Base-by-base conservation (phyloP, 2,329 filamentous ascomycete species). In the Trichoderma cornu-damae region DNA sequence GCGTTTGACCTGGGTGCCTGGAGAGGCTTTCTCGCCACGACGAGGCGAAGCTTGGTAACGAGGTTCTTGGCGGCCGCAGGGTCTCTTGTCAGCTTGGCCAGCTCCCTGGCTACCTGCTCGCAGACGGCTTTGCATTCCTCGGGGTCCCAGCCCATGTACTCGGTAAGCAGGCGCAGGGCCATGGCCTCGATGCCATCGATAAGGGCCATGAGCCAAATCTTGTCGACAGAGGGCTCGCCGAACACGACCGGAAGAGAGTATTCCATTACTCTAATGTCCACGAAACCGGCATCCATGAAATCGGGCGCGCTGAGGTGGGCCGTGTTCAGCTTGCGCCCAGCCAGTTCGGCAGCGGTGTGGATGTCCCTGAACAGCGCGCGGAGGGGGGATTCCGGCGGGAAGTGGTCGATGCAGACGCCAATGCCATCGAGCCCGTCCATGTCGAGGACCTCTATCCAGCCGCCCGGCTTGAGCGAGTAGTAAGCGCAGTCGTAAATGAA, bases 371-470 rank as follows among this genome's bases (percentile, higher is more conserved):
- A 66, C 3, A 81, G 62, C 38, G 68, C 64, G 59, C 75, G 74
- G 43, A 79, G 70, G n/a, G 76, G 64, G 2, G 78, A 79, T 14
- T 73, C 74, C 0, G 73, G 65, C 1, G 76, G 69, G 57, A 80
- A 81, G 5, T 65, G 60, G 0, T 63, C 63, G n/a, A 68, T 59
- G 59, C 72, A 74, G 42, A 64, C 63, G 35, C 62, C 59, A 16
- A 69, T 59, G 40, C 68, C 67, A 32, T 75, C 73, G n/a, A 71
- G 67, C 52, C 77, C 74, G 61, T 81, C 78, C 63, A 79, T 79
- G 62, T 83, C 81, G 43, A 80, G 66, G 6, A 83, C 66, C 66
- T 84, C 80, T 40, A 84, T 74, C 77, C 78, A 83, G 12, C 80
- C 81, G 40, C 81, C 81, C 0, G 81, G 81, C 58, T 78, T 79